Base-by-base conservation (phyloP, 164 flowering plant species). In the Vitis rupestris region DNA sequence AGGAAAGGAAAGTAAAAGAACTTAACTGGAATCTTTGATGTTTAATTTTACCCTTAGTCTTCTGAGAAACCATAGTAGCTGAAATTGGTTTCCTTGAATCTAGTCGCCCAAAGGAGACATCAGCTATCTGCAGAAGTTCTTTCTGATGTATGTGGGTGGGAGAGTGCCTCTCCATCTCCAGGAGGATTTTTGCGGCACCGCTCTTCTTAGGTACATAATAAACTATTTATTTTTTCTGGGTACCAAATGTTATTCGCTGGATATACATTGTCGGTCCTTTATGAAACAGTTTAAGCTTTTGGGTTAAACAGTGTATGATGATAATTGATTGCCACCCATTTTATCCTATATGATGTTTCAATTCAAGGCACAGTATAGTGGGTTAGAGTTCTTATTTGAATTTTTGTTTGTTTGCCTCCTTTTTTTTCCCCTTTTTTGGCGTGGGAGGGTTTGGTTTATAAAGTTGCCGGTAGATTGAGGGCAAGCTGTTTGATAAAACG, bases 101-200 rank as follows among this genome's bases (percentile, higher is more conserved):
- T 83, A 94, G 98, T 90, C 95, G 4, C 98, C 99, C 2, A 95
- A 93, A 82, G 99, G 99, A 65, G 99, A 92, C 64, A 92, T 95
- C 63, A 92, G 97, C 76, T 95, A 95, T 67, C 65, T 93, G 78
- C 89, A 80, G 80, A 95, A 92, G 87, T 95, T 95, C 87, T 95
- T 95, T 78, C 76, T 95, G 74, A 84, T 86, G 91, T 95, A 91
- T 75, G 89, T 92, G 50, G 96, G 99, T 64, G 94, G 96, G 44
- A 86, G 98, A 75, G 27, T 66, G 48, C 96, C 99, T 10, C 91
- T 95, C 60, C 99, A 91, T 82, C 75, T 95, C 51, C 98, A 91
- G 72, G 99, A 95, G 74, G 99, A 95, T 86, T 95, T 95, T 65
- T 95, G 98, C 68, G 99, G 99, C 73, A 95, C 98, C 55, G 99